Conservation (phyloP, 225 moss, liverwort and hornwort species). For the Bryum argenteum region DNA sequence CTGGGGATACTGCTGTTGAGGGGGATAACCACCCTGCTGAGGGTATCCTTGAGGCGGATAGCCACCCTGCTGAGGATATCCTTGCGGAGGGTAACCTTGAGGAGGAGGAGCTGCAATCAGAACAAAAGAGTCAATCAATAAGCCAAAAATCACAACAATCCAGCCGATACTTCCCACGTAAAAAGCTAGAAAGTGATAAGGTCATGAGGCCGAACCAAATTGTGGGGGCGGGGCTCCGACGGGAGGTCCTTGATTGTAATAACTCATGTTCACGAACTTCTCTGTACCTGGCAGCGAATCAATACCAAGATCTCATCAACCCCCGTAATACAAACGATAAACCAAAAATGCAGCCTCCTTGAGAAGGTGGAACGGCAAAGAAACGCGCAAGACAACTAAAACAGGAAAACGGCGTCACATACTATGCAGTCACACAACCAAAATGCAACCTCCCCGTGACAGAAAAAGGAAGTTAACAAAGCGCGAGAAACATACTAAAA, state of each 20-base stretch:
- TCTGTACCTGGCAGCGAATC: slow-evolving; percentile 21
- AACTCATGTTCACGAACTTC: slow-evolving; percentile 46
- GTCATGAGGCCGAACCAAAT: slow-evolving; percentile 30
- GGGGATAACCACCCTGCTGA: slow-evolving; percentile 42
- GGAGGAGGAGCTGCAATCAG: slow-evolving; percentile 48
- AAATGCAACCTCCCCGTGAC: too few relatives aligned
- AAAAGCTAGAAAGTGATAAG: background rate
- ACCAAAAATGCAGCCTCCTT: background rate
- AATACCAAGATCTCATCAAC: background rate
- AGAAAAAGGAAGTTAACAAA: too few relatives aligned
- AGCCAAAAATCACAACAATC: too few relatives aligned
- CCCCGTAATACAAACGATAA: too few relatives aligned
- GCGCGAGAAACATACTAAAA: too few relatives aligned
- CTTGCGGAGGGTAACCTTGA: slow-evolving; percentile 51
- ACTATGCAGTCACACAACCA: too few relatives aligned
- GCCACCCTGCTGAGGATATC: slow-evolving; percentile 44
- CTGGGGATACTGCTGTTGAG: slow-evolving; percentile 35
- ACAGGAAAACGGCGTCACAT: too few relatives aligned
- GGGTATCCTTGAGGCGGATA: slow-evolving; percentile 45
- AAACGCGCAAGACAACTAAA: background rate
- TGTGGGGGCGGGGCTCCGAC: slow-evolving; percentile 58
- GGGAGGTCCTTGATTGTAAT: slow-evolving; percentile 56
- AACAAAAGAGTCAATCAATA: background rate
- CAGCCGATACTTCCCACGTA: too few relatives aligned
- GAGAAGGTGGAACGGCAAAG: background rate